Evolutionary conservation across 2,329 filamentous ascomycete genomes (phyloP), one percentile per base, ranked within the genome.

Genomic region (Xylariales sp.): DNA sequence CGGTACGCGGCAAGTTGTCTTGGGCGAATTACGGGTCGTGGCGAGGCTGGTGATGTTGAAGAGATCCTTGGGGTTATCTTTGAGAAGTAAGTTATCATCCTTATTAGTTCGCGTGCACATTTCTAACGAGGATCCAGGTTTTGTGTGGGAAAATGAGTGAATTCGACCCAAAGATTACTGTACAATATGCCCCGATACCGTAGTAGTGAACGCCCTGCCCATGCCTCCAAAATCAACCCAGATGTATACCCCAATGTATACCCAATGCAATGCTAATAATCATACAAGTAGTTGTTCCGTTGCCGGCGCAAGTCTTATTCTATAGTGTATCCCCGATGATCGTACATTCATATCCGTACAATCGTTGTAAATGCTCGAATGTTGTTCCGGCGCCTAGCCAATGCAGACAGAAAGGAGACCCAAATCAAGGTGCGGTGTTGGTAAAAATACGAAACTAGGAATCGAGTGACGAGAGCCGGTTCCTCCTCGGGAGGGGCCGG

Each of bases 1-100:
- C 90, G 96, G 50, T 89, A 88, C 72, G 94, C 94, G 12, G 94
- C 93, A 0, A 88, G 90, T 60, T 90, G 89, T 70, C 84, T 97
- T n/a, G 91, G 93, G 1, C 89, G 90, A 65, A 97, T 98, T 74
- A 98, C 94, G 0, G 96, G 96, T 0, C 89, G 89, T 63, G 94
- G 94, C 0, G 93, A 94, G 74, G 88, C 87, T 48, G 93, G 94
- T 2, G 95, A 98, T 79, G 93, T 98, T 16, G 95, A 99, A 78
- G 96, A 98, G 77, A 93, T 99, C 7, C 82, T 99, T 52, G 96
- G 96, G 0, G 94, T 99, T 28, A 94, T 99, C 3, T 99, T 99
- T 82, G 95, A 98, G 80, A 98, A 97, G 93, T 97, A 82, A 84
- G 88, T 87, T 43, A 12, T 30, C 36, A 23, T 23, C 23, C 23